Base-by-base conservation (phyloP, 2,329 filamentous ascomycete species). In the Apiospora saccharicola region DNA sequence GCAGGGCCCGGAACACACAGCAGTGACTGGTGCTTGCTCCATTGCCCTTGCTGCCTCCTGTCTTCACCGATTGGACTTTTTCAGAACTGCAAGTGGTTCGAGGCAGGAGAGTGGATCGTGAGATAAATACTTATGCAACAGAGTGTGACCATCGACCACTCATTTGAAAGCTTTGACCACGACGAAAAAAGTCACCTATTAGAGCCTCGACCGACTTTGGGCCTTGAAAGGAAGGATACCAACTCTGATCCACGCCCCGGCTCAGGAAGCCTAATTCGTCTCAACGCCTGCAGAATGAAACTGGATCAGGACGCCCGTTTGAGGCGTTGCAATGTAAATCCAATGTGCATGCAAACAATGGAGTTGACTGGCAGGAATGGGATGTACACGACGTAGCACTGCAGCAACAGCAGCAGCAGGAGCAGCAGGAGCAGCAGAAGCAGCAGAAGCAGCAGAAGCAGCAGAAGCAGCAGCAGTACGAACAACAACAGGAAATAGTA, bases 31-130 rank as follows among this genome's bases (percentile, higher is more conserved):
- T 37, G 7, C 53, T 19, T 37, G 10, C 57, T 37, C 53, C 57
- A 34, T 64, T 64, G 34, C 57, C 57, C 57, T 64, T 64, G 34
- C 57, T 64, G 34, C 19, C 57, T 64, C 46, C 46, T 49, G 46
- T 49, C 57, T 64, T 41, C 57, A 64, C 57, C 57, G 57, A 41
- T 64, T 64, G 57, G 57, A 41, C 57, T 34, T 64, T 64, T 24
- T 57, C 51, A 37, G 57, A 37, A 12, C 34, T 64, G 46, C 46
- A 49, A 6, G 46, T 49, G 34, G 57, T 61, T 61, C 57, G 57
- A 64, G 30, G 53, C 53, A 61, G 5, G 53, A 61, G 37, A 64
- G 57, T 64, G 57, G 57, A 64, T 64, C 57, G 57, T 41, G 57
- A 64, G 34, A 64, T 61, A 37, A 64, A 64, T 64, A 61, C 53